Percentiles rank a stretch among this genome's conserved stretches.
phyloP scores from a whole-genome alignment of 208 protist genomes.

The Leishmania lainsoni region DNA sequence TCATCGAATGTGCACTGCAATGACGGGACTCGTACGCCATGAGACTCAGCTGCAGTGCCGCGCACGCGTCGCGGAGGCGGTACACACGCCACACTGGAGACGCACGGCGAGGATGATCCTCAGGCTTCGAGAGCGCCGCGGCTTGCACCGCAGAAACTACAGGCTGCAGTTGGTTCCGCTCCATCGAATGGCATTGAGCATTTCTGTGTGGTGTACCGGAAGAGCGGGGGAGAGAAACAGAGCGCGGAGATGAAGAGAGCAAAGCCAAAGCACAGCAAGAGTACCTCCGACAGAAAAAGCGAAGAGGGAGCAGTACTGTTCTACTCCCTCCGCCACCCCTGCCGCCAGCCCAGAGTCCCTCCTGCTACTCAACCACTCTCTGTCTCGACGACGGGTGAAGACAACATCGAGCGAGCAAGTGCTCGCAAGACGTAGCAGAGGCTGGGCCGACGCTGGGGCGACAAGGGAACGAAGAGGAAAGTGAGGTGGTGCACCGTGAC shows the following conservation, averaged over 20 bases:
- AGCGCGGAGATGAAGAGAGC: not conserved
- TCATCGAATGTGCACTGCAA: not conserved
- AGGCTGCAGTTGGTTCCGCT: not conserved
- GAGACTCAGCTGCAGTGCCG: constrained; percentile 22
- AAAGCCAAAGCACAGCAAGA: not conserved
- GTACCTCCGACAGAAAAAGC: not conserved
- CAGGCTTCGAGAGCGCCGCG: not conserved
- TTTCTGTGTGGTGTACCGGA: not conserved
- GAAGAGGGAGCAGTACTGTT: not conserved
- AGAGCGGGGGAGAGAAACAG: not conserved
- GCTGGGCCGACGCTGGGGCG: not conserved
- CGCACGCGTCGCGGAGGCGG: constrained; percentile 31
- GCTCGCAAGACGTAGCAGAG: not conserved
- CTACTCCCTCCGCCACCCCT: not conserved
- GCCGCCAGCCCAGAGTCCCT: not conserved
- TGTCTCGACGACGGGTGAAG: not conserved
- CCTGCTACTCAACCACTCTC: no score
- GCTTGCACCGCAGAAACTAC: not conserved
- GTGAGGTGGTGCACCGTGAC: not conserved
- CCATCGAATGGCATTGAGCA: not conserved
- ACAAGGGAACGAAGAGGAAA: not conserved
- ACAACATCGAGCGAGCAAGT: not conserved
- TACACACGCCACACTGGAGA: not conserved
- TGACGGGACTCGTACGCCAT: constrained; percentile 4
- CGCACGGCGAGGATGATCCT: not conserved